Conservation (phyloP, 164 flowering plant species). For the Nelumbo lutea region DNA sequence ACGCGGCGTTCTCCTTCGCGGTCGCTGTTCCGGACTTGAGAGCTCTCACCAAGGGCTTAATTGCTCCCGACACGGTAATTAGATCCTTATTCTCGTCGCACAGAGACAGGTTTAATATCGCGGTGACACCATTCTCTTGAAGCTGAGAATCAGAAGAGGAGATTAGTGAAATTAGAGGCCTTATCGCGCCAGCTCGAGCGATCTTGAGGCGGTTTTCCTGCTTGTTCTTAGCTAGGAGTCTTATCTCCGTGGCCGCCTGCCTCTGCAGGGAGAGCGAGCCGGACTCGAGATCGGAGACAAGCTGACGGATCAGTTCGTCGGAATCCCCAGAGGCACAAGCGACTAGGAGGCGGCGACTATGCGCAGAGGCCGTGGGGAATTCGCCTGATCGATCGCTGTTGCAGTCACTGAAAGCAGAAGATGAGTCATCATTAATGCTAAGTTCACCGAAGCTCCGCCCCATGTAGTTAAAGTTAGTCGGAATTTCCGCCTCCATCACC, state of each 20-base stretch:
- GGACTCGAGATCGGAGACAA: slow-evolving; percentile 55
- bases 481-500: slow-evolving; percentile 34
- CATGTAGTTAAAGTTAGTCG: slow-evolving; percentile 33
- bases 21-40: slow-evolving; percentile 58
- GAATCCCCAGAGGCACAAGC: slow-evolving; percentile 53
- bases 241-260: slow-evolving; percentile 65
- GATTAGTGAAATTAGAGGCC: slow-evolving; percentile 53
- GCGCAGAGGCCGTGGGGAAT: slow-evolving; percentile 45
- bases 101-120: slow-evolving; percentile 65
- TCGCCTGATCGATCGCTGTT: slow-evolving; percentile 81
- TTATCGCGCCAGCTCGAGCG: slow-evolving; percentile 62
- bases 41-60: slow-evolving; percentile 61
- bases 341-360: slow-evolving; percentile 33
- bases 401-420: slow-evolving; percentile 75
- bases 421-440: slow-evolving; percentile 27
- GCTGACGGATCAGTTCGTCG: slow-evolving; percentile 51
- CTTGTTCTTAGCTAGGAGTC: slow-evolving; percentile 76
- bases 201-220: slow-evolving; percentile 66
- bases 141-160: slow-evolving; percentile 56
- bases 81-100: slow-evolving; percentile 73
- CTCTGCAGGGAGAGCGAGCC: slow-evolving; percentile 53
- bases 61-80: slow-evolving; percentile 63
- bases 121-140: slow-evolving; percentile 78
- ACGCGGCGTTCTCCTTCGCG: slow-evolving; percentile 83
- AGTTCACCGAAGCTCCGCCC: slow-evolving; percentile 37